Base-by-base conservation (phyloP, 495 filamentous ascomycete species). In the Chaetomium cochliodes region DNA sequence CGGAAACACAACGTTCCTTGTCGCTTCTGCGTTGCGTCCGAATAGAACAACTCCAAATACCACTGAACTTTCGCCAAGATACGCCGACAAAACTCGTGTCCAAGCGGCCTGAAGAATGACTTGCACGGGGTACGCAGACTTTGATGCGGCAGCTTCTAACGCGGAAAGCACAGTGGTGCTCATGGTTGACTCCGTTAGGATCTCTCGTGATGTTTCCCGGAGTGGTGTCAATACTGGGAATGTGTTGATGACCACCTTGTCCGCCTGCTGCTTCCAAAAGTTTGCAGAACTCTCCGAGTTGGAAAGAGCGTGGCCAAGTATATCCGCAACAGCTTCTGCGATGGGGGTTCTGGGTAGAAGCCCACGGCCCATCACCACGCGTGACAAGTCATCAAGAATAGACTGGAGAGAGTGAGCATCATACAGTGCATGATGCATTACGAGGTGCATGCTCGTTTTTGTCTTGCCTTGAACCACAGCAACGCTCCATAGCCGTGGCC, bases 21-120 rank as follows among this genome's bases (percentile, higher is more conserved):
- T 83, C 52, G 76, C 76, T 12, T 84, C 76, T 1, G 83, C 79
- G 30, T 82, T 85, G 11, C 90, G 80, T 4, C 89, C 90, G 3
- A 91, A 91, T 11, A 94, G 79, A 64, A 88, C 89, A 41, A 89
- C 81, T 0, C 91, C 92, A 71, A 91, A 92, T 0, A 82, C 85
- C 3, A 91, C 84, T 16, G 78, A 81, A 5, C 71, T 25, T 56
- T 96, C 90, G 7, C 91, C 91, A 37, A 84, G 84, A 70, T 93
- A 93, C 0, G 86, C 82, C 15, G 87, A 82, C 5, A 94, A 80
- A 1, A 96, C 67, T 15, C 85, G 79, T 2, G 85, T 81, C 90
- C 91, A 94, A 33, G 89, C 83, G n/a, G 85, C 87, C 71, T 93
- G 89, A 0, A 87, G 82, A 25, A 84, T 84, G 15, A 85, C 86